Conservation (phyloP, 805 yeast species). For the Suhomyces faveliae region DNA sequence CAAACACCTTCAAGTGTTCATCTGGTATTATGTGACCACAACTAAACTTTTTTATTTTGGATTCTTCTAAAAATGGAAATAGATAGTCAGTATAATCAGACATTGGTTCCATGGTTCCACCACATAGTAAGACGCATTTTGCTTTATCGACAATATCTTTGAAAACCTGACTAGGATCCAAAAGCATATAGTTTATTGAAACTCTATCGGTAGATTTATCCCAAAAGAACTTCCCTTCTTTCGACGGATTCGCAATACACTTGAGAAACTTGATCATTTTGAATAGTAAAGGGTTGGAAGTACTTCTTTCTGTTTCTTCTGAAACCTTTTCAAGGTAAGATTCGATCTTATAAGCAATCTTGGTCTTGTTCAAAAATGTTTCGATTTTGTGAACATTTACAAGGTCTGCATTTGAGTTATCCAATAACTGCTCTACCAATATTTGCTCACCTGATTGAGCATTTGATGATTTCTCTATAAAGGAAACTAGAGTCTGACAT, state of each 20-base stretch:
- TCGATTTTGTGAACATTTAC: constrained; percentile 69
- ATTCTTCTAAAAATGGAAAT: constrained; percentile 50
- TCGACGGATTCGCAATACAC: constrained; percentile 67
- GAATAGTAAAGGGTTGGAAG: constrained; percentile 59
- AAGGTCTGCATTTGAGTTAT: constrained; percentile 61
- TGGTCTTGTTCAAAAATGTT: constrained; percentile 60
- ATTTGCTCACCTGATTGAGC: constrained; percentile 55
- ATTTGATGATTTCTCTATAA: constrained; percentile 36
- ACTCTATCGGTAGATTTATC: constrained; percentile 35
- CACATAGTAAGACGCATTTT: constrained; percentile 75
- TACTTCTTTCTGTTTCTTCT: constrained; percentile 8
- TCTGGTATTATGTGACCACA: constrained; percentile 86
- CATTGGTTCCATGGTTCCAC: constrained; percentile 94
- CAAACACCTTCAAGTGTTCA: constrained; percentile 60
- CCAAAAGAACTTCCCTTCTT: constrained; percentile 78
- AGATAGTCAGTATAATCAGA: constrained; percentile 65
- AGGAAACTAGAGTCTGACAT: constrained; percentile 49
- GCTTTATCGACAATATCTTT: constrained; percentile 62
- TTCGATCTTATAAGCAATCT: constrained; percentile 83
- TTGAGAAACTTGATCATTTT: constrained; percentile 63
- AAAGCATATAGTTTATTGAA: constrained; percentile 62
- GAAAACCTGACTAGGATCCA: constrained; percentile 77
- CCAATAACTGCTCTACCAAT: constrained; percentile 50
- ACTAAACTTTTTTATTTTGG: constrained; percentile 51
- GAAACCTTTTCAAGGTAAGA: constrained; percentile 49